Percentiles rank a stretch among this genome's conserved stretches.
Conservation (phyloP, 2,329 filamentous ascomycete genomes). For the Hypoxylon sp. region DNA sequence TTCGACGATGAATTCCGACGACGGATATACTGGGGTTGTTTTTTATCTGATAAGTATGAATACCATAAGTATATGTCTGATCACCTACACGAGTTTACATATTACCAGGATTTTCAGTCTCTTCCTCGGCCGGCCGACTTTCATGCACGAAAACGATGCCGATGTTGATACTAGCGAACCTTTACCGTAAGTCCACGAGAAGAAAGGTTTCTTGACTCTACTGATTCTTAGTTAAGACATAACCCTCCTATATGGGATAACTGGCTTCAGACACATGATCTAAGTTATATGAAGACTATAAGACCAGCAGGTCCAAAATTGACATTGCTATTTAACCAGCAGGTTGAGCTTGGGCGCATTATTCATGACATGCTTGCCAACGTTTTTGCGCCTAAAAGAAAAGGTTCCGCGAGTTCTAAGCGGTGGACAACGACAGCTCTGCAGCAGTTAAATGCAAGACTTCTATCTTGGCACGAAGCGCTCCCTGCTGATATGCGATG, state of each 20-base stretch:
- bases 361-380: slow-evolving; percentile 16
- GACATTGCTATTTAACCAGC: slow-evolving; percentile 15
- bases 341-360: slow-evolving; percentile 12
- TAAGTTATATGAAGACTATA: neutral
- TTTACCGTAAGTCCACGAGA: neutral
- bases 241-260: neutral
- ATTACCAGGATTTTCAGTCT: neutral
- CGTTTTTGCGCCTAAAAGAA: neutral
- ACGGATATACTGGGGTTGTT: neutral
- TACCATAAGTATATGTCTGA: neutral
- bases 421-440: neutral
- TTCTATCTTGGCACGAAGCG: slow-evolving; percentile 14
- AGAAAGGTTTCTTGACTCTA: neutral
- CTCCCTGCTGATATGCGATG: slow-evolving; percentile 15
- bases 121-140: neutral
- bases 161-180: neutral
- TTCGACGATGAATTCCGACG: neutral
- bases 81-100: neutral
- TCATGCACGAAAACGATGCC: neutral
- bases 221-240: neutral
- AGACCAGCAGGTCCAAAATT: slow-evolving; percentile 3
- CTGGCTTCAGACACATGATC: neutral
- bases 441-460: slow-evolving; percentile 7
- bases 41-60: neutral
- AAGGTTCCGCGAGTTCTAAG: neutral